Evolutionary conservation across 2,329 filamentous ascomycete genomes (phyloP).

Genomic region (Huntiella savannae): DNA sequence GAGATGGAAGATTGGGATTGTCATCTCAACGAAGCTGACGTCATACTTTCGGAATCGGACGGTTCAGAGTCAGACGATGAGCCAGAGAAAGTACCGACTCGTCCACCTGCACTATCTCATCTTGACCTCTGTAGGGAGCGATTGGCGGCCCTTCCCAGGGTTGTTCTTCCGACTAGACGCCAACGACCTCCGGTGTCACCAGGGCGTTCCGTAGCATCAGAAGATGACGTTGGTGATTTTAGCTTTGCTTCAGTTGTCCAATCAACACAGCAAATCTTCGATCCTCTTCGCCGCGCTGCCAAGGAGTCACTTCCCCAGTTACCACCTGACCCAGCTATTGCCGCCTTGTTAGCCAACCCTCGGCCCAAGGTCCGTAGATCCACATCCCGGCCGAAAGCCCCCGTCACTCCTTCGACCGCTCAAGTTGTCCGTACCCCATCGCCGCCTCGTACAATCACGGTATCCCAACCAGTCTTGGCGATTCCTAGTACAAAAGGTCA

Average conservation of each 20-base stretch:
- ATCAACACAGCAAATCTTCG: not conserved
- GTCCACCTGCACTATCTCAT: no score
- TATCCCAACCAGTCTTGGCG: slow-evolving; percentile 4
- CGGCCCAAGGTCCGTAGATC: no score
- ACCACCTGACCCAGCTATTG: no score
- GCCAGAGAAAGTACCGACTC: no score
- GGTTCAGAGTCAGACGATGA: not conserved
- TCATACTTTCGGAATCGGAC: not conserved
- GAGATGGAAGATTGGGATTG: not conserved
- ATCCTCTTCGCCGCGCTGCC: not conserved
- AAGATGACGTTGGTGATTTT: not conserved
- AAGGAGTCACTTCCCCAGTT: no score
- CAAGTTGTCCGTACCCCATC: not conserved
- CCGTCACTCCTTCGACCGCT: not conserved
- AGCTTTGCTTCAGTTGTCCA: not conserved
- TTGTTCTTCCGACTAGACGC: no score
- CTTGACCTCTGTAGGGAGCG: no score
- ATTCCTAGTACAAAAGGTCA: not conserved
- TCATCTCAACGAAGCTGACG: not conserved
- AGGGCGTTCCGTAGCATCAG: no score
- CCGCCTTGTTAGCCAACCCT: no score
- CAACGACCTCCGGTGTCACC: no score
- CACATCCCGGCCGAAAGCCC: no score
- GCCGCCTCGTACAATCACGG: not conserved
- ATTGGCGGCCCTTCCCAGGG: no score